Conservation (phyloP, 805 yeast species). For the Maudiozyma barnettii region DNA sequence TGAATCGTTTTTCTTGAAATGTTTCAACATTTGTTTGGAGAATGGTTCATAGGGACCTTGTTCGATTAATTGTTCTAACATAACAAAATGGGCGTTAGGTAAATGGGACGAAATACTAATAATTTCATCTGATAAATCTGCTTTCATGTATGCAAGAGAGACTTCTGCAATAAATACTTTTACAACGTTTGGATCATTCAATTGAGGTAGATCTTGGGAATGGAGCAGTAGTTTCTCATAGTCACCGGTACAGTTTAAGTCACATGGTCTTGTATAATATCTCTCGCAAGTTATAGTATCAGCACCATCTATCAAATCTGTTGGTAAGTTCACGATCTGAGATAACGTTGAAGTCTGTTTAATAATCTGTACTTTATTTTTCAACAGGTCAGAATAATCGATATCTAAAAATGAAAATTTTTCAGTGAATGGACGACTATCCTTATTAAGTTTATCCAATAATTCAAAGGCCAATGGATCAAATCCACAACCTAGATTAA, state of each 20-base stretch:
- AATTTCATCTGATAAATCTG: slow-evolving; percentile 53
- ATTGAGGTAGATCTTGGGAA: slow-evolving; percentile 4
- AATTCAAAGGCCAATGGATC: slow-evolving; percentile 51
- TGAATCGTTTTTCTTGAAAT: slow-evolving; percentile 54
- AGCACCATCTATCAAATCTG: slow-evolving; percentile 13
- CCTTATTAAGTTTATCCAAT: slow-evolving; percentile 28
- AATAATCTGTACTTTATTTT: slow-evolving; percentile 46
- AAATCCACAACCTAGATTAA: slow-evolving; percentile 76
- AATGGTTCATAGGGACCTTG: slow-evolving; percentile 55
- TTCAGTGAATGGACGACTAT: slow-evolving; percentile 24
- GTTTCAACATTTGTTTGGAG: slow-evolving; percentile 64
- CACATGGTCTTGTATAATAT: slow-evolving; percentile 59
- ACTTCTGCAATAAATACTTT: slow-evolving; percentile 73
- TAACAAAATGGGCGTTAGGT: slow-evolving; percentile 47
- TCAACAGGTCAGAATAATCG: slow-evolving; percentile 64
- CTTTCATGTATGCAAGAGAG: slow-evolving; percentile 70
- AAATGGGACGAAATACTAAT: slow-evolving; percentile 38
- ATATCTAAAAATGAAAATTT: slow-evolving; percentile 51
- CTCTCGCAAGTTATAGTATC: slow-evolving; percentile 31
- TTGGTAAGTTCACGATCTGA: slow-evolving; percentile 34
- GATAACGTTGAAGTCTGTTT: slow-evolving; percentile 37
- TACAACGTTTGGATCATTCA: slow-evolving; percentile 25
- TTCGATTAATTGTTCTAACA: slow-evolving; percentile 67
- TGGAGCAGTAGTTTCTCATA: slow-evolving; percentile 24
- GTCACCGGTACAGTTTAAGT: slow-evolving; percentile 40